Base-by-base conservation (phyloP, 2,329 filamentous ascomycete genomes). In the Talaromyces sp. region DNA sequence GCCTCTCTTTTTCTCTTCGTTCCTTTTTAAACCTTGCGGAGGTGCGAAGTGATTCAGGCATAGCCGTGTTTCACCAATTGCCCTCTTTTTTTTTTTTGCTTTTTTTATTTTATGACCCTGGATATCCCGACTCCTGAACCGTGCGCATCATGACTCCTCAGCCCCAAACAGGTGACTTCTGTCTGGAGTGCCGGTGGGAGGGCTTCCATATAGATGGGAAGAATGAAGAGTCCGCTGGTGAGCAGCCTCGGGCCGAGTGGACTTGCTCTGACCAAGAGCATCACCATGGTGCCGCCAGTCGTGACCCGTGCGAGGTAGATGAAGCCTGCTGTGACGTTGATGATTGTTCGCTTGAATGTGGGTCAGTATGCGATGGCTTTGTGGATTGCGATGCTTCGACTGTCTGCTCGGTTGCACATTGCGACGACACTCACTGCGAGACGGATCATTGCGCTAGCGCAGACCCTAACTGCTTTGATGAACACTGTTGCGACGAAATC, bases 131-230 rank as follows among this genome's bases (percentile, higher is more conserved):
- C 24, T 35, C 39, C 33, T 41, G 47, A 45, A 40, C 49, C 49
- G 50, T 46, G 49, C 57, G 16, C 61, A 65, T 51, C 49, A 74
- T 73, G 71, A 60, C 64, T 46, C 62, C 66, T 49, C 66, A 69
- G 57, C 52, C 64, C 43, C 64, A 65, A 49, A 57, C 59, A 39
- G 64, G 66, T 45, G 66, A 70, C 48, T 73, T 70, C 56, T 75
- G 73, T 55, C 67, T 75, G 20, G 72, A 74, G 60, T 76, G 72
- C 54, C 71, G 72, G 40, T 75, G 72, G 73, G 69, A 75, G 43
- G 60, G 65, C 3, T 70, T 74, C 35, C 66, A 71, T 54, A 66
- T 73, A 35, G 67, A 70, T 51, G 63, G 65, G 7, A 67, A 68
- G 55, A 57, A 64, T 35, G 45, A 66, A 19, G 60, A 65, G 17